A percentile compares a stretch with the other conserved stretches of the same genome.
phyloP scores from a whole-genome alignment of 225 moss, liverwort and hornwort genomes.

The Asterella californica region DNA sequence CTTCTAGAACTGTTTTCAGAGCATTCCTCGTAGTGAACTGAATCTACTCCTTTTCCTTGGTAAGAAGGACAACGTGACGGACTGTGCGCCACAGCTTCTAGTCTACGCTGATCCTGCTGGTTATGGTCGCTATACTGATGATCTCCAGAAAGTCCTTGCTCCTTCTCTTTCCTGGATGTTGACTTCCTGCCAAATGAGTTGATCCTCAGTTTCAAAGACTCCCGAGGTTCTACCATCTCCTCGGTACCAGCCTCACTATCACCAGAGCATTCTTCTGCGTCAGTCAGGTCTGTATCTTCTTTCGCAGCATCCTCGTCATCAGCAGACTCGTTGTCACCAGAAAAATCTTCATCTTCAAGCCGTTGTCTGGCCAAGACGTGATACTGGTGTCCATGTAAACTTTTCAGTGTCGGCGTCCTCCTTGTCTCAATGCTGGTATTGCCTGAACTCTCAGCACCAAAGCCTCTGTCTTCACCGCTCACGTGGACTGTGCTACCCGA shows the following conservation, averaged over 20 bases:
- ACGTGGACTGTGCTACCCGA: neutral
- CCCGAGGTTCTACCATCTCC: neutral
- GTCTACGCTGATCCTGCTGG: neutral
- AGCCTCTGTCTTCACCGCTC: neutral
- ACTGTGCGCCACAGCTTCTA: neutral
- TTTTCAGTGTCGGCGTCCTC: neutral
- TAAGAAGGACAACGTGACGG: neutral
- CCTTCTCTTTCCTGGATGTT: neutral
- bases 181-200: neutral
- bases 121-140: neutral
- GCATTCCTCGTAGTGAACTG: neutral
- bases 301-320: neutral
- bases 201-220: neutral
- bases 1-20: neutral
- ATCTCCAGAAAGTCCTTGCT: neutral
- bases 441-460: conserved; percentile 4
- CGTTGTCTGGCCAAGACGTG: neutral
- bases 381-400: neutral
- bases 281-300: neutral
- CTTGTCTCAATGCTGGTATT: neutral
- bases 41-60: neutral
- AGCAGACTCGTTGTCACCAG: neutral
- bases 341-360: neutral
- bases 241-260: neutral
- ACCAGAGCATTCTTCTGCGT: neutral